These are phyloP conservation scores for Thymus quinquecostatus DNA, from an alignment of 257 asterid species.

Conservation along the genomic window DNA sequence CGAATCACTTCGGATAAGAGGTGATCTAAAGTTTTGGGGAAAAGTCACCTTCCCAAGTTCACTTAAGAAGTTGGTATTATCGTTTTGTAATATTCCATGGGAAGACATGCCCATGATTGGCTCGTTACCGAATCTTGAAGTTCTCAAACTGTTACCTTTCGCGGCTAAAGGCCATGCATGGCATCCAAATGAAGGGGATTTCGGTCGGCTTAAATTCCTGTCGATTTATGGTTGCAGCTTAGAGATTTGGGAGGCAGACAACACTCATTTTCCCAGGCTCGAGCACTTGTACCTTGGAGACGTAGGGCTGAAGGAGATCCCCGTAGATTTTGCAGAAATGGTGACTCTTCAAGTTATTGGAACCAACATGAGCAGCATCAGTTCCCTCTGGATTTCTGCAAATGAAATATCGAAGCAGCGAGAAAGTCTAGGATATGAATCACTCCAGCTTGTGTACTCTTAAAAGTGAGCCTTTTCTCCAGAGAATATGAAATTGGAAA, in stretches of 20 bases:
- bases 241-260: slow-evolving; percentile 11
- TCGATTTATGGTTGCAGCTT: background rate
- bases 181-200: slow-evolving; percentile 28
- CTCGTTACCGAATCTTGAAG: no score
- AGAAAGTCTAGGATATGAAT: slow-evolving; percentile 22
- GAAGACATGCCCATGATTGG: no score
- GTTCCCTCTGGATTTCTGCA: slow-evolving; percentile 4
- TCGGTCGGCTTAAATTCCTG: slow-evolving; percentile 17
- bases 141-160: no score
- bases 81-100: background rate
- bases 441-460: slow-evolving; percentile 24
- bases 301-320: background rate
- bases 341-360: no score
- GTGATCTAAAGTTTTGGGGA: background rate
- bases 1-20: background rate
- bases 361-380: background rate
- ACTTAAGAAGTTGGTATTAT: slow-evolving; percentile 12
- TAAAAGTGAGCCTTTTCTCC: background rate
- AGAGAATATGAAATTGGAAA: background rate
- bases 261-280: slow-evolving; percentile 20
- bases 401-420: no score
- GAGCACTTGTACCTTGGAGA: background rate
- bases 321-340: no score
- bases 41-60: slow-evolving; percentile 21
- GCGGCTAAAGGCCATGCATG: slow-evolving; percentile 11